A percentile compares a stretch with the other conserved stretches of the same genome.
phyloP scores from a whole-genome alignment of 306 rosid species.

The Arachis stenosperma region DNA sequence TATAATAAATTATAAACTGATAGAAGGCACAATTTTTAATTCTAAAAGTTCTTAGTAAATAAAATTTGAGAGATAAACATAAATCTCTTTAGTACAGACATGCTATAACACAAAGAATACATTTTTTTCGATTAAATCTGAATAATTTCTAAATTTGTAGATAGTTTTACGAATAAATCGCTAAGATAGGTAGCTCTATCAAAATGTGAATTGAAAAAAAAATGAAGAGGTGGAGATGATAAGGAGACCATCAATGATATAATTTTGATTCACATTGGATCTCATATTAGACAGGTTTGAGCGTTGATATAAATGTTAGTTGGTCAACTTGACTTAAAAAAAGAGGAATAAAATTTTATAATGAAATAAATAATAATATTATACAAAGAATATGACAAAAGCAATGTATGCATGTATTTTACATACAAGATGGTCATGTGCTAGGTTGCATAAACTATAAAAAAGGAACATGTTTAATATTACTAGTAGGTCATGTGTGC shows the following conservation, averaged over 20 bases:
- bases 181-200: no score
- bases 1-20: no score
- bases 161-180: no score
- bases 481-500: constrained; percentile 25
- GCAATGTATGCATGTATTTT: background rate
- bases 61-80: no score
- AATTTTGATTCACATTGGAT: background rate
- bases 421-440: constrained; percentile 7
- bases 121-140: no score
- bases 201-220: no score
- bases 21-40: no score
- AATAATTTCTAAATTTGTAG: no score
- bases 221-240: no score
- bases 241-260: background rate
- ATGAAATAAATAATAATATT: background rate
- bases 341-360: background rate
- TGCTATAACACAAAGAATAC: no score
- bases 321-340: constrained; percentile 9
- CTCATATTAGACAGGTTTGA: background rate
- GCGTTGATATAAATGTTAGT: background rate
- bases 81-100: no score
- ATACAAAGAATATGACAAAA: constrained; percentile 13
- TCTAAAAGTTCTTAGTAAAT: no score
- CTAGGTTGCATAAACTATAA: background rate
- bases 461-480: background rate